A percentile compares a stretch with the other conserved stretches of the same genome.
phyloP scores from a whole-genome alignment of 2,329 filamentous ascomycete genomes.

The Cephalotrichum gorgonifer region DNA sequence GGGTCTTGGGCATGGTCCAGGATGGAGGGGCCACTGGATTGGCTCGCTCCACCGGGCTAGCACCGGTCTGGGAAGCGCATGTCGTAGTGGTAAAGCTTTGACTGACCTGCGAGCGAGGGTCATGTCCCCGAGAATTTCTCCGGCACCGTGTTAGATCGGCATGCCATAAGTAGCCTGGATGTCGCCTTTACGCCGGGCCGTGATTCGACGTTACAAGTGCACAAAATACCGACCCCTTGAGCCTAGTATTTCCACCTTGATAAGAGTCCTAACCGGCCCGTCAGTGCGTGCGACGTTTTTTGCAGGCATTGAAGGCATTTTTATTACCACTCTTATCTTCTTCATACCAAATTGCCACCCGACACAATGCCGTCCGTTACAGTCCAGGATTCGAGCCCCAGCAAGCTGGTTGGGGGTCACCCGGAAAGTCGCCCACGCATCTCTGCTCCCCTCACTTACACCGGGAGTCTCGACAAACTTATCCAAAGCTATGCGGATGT shows the following conservation, averaged over 20 bases:
- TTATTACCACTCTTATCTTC: not conserved
- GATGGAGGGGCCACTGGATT: too few relatives aligned
- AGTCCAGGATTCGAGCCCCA: not conserved
- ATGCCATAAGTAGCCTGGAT: constrained; percentile 14
- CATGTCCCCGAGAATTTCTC: constrained; percentile 20
- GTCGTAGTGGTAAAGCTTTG: not conserved
- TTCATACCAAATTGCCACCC: not conserved
- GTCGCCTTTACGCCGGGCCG: constrained; percentile 19
- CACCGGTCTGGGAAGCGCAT: too few relatives aligned
- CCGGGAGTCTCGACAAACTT: constrained; percentile 7
- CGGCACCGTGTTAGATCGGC: constrained; percentile 7
- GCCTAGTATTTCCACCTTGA: too few relatives aligned
- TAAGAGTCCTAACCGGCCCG: too few relatives aligned
- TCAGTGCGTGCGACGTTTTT: too few relatives aligned
- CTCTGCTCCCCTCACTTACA: constrained; percentile 9
- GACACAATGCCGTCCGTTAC: constrained; percentile 5
- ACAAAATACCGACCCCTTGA: too few relatives aligned
- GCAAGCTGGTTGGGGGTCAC: constrained; percentile 19
- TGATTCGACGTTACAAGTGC: constrained; percentile 15
- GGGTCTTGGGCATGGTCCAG: too few relatives aligned
- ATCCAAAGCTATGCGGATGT: constrained; percentile 25
- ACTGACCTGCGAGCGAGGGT: not conserved
- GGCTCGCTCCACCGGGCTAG: too few relatives aligned
- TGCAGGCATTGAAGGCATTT: too few relatives aligned
- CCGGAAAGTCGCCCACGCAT: constrained; percentile 17